Evolutionary conservation across 2,329 filamentous ascomycete genomes (phyloP).

Genomic region (Hymenoscyphus occultus): DNA sequence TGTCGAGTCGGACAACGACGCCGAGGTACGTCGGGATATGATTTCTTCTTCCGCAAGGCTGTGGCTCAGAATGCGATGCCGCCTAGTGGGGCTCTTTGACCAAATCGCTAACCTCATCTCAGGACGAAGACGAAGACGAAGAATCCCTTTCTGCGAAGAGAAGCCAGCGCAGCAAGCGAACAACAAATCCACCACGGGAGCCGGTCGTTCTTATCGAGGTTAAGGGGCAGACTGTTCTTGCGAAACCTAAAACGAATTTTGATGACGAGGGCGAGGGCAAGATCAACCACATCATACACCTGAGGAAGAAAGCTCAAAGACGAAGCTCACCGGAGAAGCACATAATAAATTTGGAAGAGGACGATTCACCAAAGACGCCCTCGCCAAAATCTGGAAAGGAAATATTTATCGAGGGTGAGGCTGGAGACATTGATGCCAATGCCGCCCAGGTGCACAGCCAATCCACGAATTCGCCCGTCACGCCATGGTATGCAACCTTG

Average conservation of each 20-base stretch:
- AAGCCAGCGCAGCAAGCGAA: background rate
- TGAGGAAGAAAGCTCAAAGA: background rate
- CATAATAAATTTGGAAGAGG: background rate
- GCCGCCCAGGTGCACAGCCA: background rate
- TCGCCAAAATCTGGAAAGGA: background rate
- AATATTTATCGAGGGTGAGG: background rate
- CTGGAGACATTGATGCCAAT: background rate
- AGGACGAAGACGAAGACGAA: slow-evolving; percentile 4
- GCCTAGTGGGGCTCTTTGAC: slow-evolving; percentile 4
- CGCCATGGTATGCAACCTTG: background rate
- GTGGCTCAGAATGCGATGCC: background rate
- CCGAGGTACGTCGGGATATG: background rate
- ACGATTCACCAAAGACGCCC: background rate
- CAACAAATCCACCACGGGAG: background rate
- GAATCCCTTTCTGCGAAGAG: background rate
- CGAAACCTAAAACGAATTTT: background rate
- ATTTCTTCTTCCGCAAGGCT: slow-evolving; percentile 5
- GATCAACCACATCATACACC: background rate
- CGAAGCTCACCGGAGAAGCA: background rate
- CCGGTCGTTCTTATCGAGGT: background rate
- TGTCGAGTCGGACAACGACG: background rate
- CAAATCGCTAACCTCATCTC: slow-evolving; percentile 9
- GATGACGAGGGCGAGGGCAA: background rate
- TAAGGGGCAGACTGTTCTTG: background rate
- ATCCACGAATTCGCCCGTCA: background rate